Evolutionary conservation across 148 eudicot species (phyloP), one percentile per base, ranked within the genome.

Genomic region (Vaccinium vitisidaea): DNA sequence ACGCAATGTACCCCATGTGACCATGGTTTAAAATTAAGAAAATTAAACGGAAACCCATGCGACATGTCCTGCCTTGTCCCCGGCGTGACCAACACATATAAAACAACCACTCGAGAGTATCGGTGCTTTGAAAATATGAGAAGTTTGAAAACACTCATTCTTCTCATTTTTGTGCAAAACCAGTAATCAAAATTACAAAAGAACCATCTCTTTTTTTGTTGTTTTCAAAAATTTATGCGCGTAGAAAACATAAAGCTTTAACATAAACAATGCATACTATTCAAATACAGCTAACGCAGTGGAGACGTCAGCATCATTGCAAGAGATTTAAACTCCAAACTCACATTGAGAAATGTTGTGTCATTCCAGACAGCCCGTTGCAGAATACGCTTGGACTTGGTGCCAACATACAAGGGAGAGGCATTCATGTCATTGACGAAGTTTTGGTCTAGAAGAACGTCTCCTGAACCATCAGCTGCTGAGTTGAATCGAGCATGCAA

Each of bases 351-450:
- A 88, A 97, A 97, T 32, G 93, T 88, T 75, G 98, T 93, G 86
- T 97, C 99, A 70, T 97, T 97, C 95, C 97, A 97, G 50, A 94
- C 93, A 85, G 98, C 98, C 18, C 99, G 92, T 87, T 97, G 93
- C 50, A 97, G 88, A 54, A 90, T 87, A 74, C 96, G 85, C 86
- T 97, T 97, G 80, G 96, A 88, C 84, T 86, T 90, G 83, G 90
- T 92, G 30, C 92, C 90, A 76, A 97, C 88, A 67, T 97, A 97
- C n/a, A 97, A 86, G 59, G 99, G 98, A 73, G 96, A 91, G 75
- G 86, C 84, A 71, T 91, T 93, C 98, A 97, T 97, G 91, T 97
- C 99, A 80, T 92, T 94, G 49, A 97, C 96, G 50, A 97, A 97
- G 85, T 97, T 97, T 89, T 95, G 97, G 84, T 96, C 99, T 86